Conservation (phyloP, 208 protist species). For the Strigomonas culicis region DNA sequence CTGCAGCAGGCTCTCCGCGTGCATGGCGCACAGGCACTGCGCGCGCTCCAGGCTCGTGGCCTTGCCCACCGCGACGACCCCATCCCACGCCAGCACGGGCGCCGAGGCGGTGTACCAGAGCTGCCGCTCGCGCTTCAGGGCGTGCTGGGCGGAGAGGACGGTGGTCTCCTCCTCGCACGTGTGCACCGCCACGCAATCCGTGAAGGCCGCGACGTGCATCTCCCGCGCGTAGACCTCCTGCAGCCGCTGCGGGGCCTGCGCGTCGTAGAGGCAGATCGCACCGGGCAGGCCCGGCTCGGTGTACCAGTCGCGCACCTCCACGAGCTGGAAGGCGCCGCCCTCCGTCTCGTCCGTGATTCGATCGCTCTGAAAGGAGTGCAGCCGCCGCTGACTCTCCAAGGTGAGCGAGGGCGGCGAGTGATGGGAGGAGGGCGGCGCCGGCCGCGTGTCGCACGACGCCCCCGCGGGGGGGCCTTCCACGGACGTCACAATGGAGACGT, state of each 20-base stretch:
- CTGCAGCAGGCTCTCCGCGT: slow-evolving; percentile 53
- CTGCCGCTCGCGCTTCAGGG: slow-evolving; percentile 3
- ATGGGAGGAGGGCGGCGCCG: too few relatives aligned
- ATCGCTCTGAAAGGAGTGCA: neutral
- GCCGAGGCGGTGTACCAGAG: slow-evolving; percentile 15
- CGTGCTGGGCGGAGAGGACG: slow-evolving; percentile 9
- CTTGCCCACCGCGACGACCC: slow-evolving; percentile 45
- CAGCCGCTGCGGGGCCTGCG: slow-evolving; percentile 28
- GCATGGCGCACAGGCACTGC: slow-evolving; percentile 65
- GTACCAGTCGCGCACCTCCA: slow-evolving; percentile 45
- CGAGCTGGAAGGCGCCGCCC: slow-evolving; percentile 47
- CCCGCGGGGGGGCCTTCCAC: neutral
- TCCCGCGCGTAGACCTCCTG: slow-evolving; percentile 18
- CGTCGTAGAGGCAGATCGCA: slow-evolving; percentile 38
- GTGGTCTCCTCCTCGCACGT: neutral
- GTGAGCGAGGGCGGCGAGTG: slow-evolving; percentile 1
- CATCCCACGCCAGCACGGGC: slow-evolving; percentile 12
- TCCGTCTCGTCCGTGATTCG: slow-evolving; percentile 53
- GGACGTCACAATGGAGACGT: slow-evolving; percentile 8
- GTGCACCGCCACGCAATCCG: neutral
- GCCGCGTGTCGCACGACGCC: too few relatives aligned
- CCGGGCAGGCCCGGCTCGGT: slow-evolving; percentile 27
- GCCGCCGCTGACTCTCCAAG: neutral
- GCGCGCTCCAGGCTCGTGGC: slow-evolving; percentile 29
- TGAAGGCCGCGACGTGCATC: slow-evolving; percentile 3